phyloP scores from a whole-genome alignment of 805 yeast species.

The Barnettozyma pratensis region DNA sequence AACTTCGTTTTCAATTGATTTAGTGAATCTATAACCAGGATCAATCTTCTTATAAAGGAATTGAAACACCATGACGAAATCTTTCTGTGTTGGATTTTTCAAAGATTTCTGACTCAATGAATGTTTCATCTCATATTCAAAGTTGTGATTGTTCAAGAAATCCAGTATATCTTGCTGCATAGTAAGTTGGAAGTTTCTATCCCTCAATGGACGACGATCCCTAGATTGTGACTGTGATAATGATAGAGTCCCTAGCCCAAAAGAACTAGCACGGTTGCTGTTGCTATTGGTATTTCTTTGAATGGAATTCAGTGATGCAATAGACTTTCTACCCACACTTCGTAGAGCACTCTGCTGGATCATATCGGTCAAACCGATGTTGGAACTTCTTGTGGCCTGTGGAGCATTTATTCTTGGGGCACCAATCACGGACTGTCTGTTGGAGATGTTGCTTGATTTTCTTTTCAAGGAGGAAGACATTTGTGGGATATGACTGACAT shows the following conservation, averaged over 20 bases:
- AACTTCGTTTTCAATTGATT: conserved; percentile 71
- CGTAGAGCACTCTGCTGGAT: conserved; percentile 24
- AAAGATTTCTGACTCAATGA: conserved; percentile 61
- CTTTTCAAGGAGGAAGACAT: conserved; percentile 21
- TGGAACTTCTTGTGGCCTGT: conserved; percentile 18
- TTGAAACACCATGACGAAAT: conserved; percentile 71
- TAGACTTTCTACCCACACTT: conserved; percentile 19
- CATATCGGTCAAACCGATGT: conserved; percentile 22
- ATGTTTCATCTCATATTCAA: conserved; percentile 71
- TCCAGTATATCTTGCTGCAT: conserved; percentile 66
- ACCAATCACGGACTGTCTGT: conserved; percentile 28
- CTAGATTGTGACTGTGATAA: conserved; percentile 25
- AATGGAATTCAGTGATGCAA: conserved; percentile 11
- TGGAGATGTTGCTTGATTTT: conserved; percentile 18
- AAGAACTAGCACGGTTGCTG: conserved; percentile 19
- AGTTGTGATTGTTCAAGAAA: conserved; percentile 56
- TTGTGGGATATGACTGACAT: conserved; percentile 23
- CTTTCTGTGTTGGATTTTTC: conserved; percentile 80
- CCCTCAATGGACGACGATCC: conserved; percentile 79
- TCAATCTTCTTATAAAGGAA: conserved; percentile 75
- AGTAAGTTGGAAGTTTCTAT: conserved; percentile 56
- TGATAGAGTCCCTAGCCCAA: conserved; percentile 19
- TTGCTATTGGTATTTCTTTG: conserved; percentile 5
- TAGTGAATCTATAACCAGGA: conserved; percentile 68
- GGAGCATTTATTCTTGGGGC: conserved; percentile 21